Evolutionary conservation across 1,284 basidiomycete species (phyloP), one percentile per base, ranked within the genome.

Genomic region (Pseudozyma flocculosa): DNA sequence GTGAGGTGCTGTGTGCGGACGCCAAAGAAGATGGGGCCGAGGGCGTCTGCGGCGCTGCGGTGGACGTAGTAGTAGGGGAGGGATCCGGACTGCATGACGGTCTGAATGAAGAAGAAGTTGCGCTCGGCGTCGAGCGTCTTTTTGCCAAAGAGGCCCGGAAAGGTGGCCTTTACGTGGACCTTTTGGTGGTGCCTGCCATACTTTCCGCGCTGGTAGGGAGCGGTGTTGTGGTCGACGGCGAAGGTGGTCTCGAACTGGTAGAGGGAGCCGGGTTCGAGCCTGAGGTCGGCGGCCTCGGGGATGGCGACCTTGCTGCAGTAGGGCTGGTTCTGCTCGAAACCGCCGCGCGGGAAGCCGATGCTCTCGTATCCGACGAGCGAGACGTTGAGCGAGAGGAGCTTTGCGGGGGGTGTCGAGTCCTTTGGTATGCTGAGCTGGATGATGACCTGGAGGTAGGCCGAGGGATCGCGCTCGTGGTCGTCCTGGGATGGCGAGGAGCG

Each of bases 281-380:
- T 61, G 41, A 68, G 45, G 24, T 60, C 61, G 26, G 45, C 46
- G 4, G 65, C 65, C 17, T 54, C 59, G 7, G 54, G 57, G 23
- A 68, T 63, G 30, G 40, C 52, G 50, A 57, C 63, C 23, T 52
- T 60, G 51, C 54, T 57, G 45, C 60, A 57, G 54, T 63, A 60
- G 4, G 65, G 61, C 32, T 60, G 56, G 34, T 68, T 68, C 21
- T 68, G 65, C 39, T 68, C 65, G 32, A 63, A 68, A 44, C 61
- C 54, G 17, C 65, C 65, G 30, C 54, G 60, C 1, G 65, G 57
- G 19, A 68, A 68, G 17, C 54, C 50, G 39, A 68, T 60, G 2
- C 56, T 57, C 29, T 68, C 65, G 41, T 63, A 60, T 29, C 65
- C 65, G 29, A 61, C 45, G 5, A 68, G 41, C 15, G 53, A 54